Evolutionary conservation across 345 rosid genomes (phyloP), one percentile per base, ranked within the genome.

Genomic region (Kernera saxatilis): DNA sequence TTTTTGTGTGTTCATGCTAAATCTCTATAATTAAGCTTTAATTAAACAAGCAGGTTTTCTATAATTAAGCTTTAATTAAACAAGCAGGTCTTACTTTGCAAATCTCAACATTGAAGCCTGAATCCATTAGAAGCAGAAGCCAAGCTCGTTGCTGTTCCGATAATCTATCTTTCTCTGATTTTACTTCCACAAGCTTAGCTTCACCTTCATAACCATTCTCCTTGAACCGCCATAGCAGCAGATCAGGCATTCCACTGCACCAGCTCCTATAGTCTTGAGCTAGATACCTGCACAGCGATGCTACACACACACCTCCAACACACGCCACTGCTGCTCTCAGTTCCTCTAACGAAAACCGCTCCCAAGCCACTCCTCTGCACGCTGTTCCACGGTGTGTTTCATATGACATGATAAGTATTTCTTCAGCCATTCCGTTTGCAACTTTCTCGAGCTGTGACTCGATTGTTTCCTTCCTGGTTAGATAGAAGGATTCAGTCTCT

Each of bases 221-320:
- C 26, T 83, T 84, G 82, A 94, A 89, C 65, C 93, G 88, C 98
- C 98, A 94, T 35, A 88, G 55, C 71, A 91, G 75, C 25, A 94
- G 76, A 83, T 94, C 96, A 6, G 98, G 98, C 96, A 94, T 89
- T 75, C 99, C 99, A 40, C 93, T 84, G n/a, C 91, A 87, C 99
- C 99, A 94, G 70, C 89, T 91, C 27, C 75, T 70, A 35, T 91
- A 89, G 67, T 91, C 99, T 82, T 85, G 93, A 52, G 91, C 87
- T 29, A 91, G 84, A 72, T 83, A 71, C 39, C 85, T 80, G 50
- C 93, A 94, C 32, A 91, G 72, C 2, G 92, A 82, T 37, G 95
- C 95, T 78, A 94, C 75, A 80, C 95, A 83, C 46, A 82, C 52
- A 26, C 95, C 95, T 30, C 91, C 86, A 19, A 84, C 81, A 65